Conservation (phyloP, 257 asterid genomes). For the Lavandula angustifolia region DNA sequence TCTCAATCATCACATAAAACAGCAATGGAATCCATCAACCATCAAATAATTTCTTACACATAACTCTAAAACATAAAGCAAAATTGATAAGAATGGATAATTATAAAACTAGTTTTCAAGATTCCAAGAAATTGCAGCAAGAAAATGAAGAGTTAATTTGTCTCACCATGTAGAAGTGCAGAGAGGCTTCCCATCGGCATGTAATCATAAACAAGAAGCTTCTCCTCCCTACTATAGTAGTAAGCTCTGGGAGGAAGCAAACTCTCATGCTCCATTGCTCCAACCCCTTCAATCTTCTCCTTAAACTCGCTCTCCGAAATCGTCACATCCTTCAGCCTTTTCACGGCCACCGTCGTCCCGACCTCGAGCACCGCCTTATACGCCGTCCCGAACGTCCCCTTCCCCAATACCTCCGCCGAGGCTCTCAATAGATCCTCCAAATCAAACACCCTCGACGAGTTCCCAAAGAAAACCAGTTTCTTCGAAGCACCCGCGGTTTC, state of each 20-base stretch:
- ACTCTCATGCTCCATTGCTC: slow-evolving; percentile 73
- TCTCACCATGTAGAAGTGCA: slow-evolving; percentile 80
- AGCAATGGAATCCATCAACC: slow-evolving; percentile 15
- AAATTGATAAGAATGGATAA: no score
- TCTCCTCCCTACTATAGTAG: slow-evolving; percentile 80
- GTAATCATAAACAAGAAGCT: slow-evolving; percentile 84
- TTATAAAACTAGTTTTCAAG: not conserved
- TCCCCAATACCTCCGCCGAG: slow-evolving; percentile 67
- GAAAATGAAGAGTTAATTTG: not conserved
- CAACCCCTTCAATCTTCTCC: slow-evolving; percentile 72
- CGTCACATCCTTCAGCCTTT: slow-evolving; percentile 80
- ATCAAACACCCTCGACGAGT: slow-evolving; percentile 49
- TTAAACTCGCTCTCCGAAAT: slow-evolving; percentile 59
- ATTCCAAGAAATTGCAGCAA: no score
- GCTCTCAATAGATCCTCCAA: slow-evolving; percentile 66
- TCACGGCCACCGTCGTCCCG: slow-evolving; percentile 81
- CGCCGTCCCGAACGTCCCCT: slow-evolving; percentile 67
- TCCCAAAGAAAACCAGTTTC: slow-evolving; percentile 53
- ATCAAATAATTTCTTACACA: not conserved
- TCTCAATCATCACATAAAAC: slow-evolving; percentile 10
- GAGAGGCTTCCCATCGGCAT: slow-evolving; percentile 94
- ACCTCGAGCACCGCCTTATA: slow-evolving; percentile 87
- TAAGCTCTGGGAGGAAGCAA: slow-evolving; percentile 86
- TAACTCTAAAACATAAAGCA: not conserved
- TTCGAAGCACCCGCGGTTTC: slow-evolving; percentile 38